These are phyloP conservation scores for Saccharomycopsis javanensis DNA, from an alignment of 805 yeast genomes.

Conservation along the genomic window DNA sequence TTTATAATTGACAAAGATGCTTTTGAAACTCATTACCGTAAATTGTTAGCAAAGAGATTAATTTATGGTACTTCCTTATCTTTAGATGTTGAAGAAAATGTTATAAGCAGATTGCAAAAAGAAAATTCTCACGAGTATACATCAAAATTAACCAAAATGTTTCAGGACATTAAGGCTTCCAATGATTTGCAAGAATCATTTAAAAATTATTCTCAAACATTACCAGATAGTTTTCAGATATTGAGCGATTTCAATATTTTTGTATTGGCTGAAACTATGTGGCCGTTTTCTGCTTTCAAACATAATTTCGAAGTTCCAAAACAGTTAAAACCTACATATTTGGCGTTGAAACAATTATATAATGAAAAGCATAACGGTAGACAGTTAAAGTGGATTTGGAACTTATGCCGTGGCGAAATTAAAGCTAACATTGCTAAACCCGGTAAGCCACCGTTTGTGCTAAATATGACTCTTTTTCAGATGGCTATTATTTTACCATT, in stretches of 20 bases:
- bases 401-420: conserved; percentile 83
- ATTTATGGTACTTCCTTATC: conserved; percentile 80
- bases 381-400: conserved; percentile 93
- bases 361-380: conserved; percentile 73
- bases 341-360: conserved; percentile 61
- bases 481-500: conserved; percentile 79
- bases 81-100: conserved; percentile 69
- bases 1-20: conserved; percentile 91
- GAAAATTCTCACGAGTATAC: conserved; percentile 91
- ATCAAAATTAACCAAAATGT: conserved; percentile 90
- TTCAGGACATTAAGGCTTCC: conserved; percentile 83
- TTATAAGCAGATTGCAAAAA: conserved; percentile 77
- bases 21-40: conserved; percentile 86
- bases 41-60: conserved; percentile 79
- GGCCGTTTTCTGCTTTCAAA: conserved; percentile 58
- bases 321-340: conserved; percentile 53
- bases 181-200: conserved; percentile 59
- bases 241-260: conserved; percentile 56
- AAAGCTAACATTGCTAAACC: conserved; percentile 76
- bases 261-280: conserved; percentile 79
- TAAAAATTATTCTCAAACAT: conserved; percentile 36
- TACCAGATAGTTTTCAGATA: conserved; percentile 25
- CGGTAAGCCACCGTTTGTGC: conserved; percentile 70
- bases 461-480: conserved; percentile 79
- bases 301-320: conserved; percentile 51